Conservation (phyloP, 495 filamentous ascomycete species). For the Podospora anserina region DNA sequence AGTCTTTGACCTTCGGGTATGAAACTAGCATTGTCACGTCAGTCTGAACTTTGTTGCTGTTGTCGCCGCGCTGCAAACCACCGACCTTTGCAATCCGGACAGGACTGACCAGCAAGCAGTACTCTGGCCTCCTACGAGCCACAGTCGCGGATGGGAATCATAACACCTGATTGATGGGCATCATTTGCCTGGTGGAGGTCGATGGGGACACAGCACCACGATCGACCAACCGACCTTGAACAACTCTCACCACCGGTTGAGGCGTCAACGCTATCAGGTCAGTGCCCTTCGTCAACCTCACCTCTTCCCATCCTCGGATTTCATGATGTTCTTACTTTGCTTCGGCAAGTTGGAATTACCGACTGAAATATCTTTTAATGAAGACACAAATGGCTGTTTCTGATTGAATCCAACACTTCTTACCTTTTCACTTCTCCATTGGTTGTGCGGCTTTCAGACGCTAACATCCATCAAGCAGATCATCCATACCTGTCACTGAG, state of each 20-base stretch:
- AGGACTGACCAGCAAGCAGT: slow-evolving; percentile 17
- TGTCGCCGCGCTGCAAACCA: slow-evolving; percentile 14
- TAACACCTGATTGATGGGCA: background rate
- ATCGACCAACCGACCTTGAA: background rate
- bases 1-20: slow-evolving; percentile 98
- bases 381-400: slow-evolving; percentile 88
- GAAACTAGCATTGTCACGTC: slow-evolving; percentile 97
- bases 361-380: slow-evolving; percentile 74
- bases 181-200: background rate
- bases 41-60: slow-evolving; percentile 71
- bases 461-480: slow-evolving; percentile 14
- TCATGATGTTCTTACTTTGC: slow-evolving; percentile 80
- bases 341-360: slow-evolving; percentile 99
- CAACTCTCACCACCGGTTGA: background rate
- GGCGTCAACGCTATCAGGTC: slow-evolving; percentile 15
- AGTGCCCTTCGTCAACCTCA: slow-evolving; percentile 9
- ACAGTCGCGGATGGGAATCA: slow-evolving; percentile 5
- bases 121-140: slow-evolving; percentile 16
- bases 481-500: slow-evolving; percentile 6
- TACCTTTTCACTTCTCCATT: slow-evolving; percentile 9
- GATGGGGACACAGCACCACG: background rate
- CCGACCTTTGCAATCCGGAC: background rate
- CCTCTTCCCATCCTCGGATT: slow-evolving; percentile 8
- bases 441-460: slow-evolving; percentile 11
- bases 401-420: slow-evolving; percentile 52